Conservation (phyloP, 495 filamentous ascomycete species). For the Annulohypoxylon maeteangense region DNA sequence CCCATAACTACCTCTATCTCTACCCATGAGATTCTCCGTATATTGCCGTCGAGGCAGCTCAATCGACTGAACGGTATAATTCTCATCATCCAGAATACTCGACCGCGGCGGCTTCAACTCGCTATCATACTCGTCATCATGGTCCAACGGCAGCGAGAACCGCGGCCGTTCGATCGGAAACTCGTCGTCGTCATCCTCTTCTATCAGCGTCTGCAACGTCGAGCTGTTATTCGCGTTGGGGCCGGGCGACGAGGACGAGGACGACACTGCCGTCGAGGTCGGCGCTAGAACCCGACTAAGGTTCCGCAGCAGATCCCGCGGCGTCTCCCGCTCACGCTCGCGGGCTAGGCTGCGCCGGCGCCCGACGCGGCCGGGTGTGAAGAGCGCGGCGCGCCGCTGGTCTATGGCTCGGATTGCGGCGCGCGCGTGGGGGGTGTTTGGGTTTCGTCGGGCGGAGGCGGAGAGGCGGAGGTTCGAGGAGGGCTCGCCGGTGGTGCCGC, state of each 20-base stretch:
- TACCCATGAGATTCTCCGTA: slow-evolving; percentile 64
- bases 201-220: slow-evolving; percentile 47
- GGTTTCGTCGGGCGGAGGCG: slow-evolving; percentile 51
- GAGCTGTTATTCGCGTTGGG: slow-evolving; percentile 39
- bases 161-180: slow-evolving; percentile 68
- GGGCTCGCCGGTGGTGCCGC: slow-evolving; percentile 48
- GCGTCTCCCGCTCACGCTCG: slow-evolving; percentile 75
- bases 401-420: slow-evolving; percentile 74
- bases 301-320: slow-evolving; percentile 73
- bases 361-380: slow-evolving; percentile 72
- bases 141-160: slow-evolving; percentile 75
- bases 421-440: slow-evolving; percentile 73
- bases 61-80: slow-evolving; percentile 73
- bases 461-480: slow-evolving; percentile 48
- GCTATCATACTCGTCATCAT: slow-evolving; percentile 66
- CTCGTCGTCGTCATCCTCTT: slow-evolving; percentile 72
- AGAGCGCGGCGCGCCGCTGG: slow-evolving; percentile 73
- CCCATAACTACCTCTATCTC: slow-evolving; percentile 63
- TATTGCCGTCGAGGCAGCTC: slow-evolving; percentile 73
- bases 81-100: slow-evolving; percentile 72
- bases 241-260: slow-evolving; percentile 62
- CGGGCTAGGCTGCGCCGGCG: slow-evolving; percentile 70
- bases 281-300: slow-evolving; percentile 75
- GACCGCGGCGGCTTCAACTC: slow-evolving; percentile 71
- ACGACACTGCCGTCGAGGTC: slow-evolving; percentile 64